These are phyloP conservation scores for Vigna unguiculata DNA, from an alignment of 306 rosid species.

Conservation along the genomic window DNA sequence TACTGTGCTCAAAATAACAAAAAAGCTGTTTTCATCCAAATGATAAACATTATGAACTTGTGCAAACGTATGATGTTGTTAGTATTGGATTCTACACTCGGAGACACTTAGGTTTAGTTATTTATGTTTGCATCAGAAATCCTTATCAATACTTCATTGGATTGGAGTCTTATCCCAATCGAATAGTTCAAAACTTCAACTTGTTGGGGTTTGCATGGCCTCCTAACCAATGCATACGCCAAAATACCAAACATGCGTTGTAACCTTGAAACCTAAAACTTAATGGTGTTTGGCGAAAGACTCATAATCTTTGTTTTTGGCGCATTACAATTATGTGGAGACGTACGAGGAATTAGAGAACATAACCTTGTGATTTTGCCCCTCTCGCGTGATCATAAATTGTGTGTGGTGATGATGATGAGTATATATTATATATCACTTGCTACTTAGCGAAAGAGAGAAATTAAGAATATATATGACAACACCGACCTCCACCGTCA, in stretches of 20 bases:
- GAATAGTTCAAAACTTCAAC: conserved; percentile 10
- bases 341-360: background rate
- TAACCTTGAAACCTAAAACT: conserved; percentile 16
- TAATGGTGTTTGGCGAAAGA: background rate
- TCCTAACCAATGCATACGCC: conserved; percentile 17
- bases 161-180: conserved; percentile 22
- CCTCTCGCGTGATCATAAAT: background rate
- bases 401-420: background rate
- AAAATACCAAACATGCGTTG: conserved; percentile 14
- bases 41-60: background rate
- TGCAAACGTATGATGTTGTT: conserved; percentile 12
- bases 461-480: background rate
- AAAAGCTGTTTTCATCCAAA: conserved; percentile 30
- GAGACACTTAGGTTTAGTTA: conserved; percentile 5
- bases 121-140: background rate
- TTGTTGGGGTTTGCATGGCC: conserved; percentile 12
- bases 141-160: background rate
- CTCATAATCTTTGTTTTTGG: background rate
- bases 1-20: background rate
- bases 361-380: background rate
- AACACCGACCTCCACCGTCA: conserved; percentile 57
- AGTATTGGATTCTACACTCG: background rate
- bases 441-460: background rate
- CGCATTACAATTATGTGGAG: background rate
- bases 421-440: too few relatives aligned